These are phyloP conservation scores for Clavulina sp. DNA, from an alignment of 768 basidiomycete genomes.

Conservation along the genomic window DNA sequence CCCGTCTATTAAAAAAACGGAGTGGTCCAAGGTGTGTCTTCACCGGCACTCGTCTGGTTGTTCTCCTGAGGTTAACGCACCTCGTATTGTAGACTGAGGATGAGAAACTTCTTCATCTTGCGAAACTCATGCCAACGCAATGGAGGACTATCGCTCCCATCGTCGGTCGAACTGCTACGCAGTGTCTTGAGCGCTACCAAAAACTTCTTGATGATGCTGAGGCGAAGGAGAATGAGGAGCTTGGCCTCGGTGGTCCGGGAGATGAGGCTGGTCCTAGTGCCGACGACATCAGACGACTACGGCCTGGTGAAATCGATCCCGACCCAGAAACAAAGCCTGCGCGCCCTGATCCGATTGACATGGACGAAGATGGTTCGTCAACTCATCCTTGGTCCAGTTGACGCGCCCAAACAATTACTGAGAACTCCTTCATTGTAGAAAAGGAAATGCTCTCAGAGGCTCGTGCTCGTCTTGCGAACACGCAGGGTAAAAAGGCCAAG, in stretches of 20 bases:
- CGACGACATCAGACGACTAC: conserved; percentile 77
- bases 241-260: conserved; percentile 74
- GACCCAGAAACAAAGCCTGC: conserved; percentile 98
- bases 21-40: conserved; percentile 82
- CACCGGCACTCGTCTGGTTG: not conserved
- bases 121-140: conserved; percentile 98
- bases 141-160: conserved; percentile 99
- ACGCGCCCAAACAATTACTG: conserved; percentile 4
- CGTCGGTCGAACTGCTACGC: conserved; percentile 92
- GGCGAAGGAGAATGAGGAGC: conserved; percentile 86
- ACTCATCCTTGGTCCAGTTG: not conserved
- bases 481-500: conserved; percentile 98
- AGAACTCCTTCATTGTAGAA: conserved; percentile 30
- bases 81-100: conserved; percentile 59
- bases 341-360: conserved; percentile 96
- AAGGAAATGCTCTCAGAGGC: conserved; percentile 99
- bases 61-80: conserved; percentile 1
- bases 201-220: conserved; percentile 96
- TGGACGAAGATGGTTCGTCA: conserved; percentile 89
- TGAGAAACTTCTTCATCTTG: conserved; percentile 92
- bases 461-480: conserved; percentile 92
- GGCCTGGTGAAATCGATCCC: conserved; percentile 95
- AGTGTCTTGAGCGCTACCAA: conserved; percentile 96
- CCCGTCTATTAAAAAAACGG: conserved; percentile 98
- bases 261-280: conserved; percentile 69